Evolutionary conservation across 495 filamentous ascomycete genomes (phyloP), one percentile per base, ranked within the genome.

Genomic region (Neurospora sublineolata): DNA sequence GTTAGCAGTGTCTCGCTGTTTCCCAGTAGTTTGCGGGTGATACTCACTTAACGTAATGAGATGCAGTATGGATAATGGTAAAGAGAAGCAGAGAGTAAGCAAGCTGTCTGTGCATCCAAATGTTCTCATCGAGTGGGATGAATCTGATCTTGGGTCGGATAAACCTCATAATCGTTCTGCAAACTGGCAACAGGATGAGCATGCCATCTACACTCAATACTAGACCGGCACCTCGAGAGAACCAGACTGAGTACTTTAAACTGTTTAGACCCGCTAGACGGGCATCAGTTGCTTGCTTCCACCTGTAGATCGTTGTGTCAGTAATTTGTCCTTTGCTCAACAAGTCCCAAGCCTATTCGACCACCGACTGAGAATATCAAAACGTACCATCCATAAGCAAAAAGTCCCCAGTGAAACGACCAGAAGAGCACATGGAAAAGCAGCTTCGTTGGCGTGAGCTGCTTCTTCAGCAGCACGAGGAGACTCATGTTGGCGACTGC

Each of bases 101-200:
- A 20, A 97, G 89, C 80, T 99, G 95, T 41, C 96, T 87, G 84
- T 99, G 95, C 77, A 98, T 97, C 93, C 93, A 99, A 75, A 93
- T 88, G 36, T 91, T 93, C 81, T 99, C 95, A 77, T 99, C 95
- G 12, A 99, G 86, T 9, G 96, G 94, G 16, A 98, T 78, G 84
- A 90, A 97, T 79, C 88, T 85, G 73, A 97, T 83, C 86, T 95
- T 96, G 18, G 95, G 95, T 75, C 95, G 88, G 69, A 98, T 79
- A 76, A 87, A 90, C 78, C 91, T 86, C 68, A 99, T 84, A 30
- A 97, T 80, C 75, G 93, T 99, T 73, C 95, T 86, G 85, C 96
- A 98, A 87, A 98, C 97, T 10, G 95, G 95, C 70, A 98, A 82
- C 37, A 98, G 78, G 77, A 99, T 97, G 73, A 99, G 81, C 46